These are phyloP conservation scores for Chamaenerion angustifolium DNA, from an alignment of 345 rosid species.

Conservation along the genomic window DNA sequence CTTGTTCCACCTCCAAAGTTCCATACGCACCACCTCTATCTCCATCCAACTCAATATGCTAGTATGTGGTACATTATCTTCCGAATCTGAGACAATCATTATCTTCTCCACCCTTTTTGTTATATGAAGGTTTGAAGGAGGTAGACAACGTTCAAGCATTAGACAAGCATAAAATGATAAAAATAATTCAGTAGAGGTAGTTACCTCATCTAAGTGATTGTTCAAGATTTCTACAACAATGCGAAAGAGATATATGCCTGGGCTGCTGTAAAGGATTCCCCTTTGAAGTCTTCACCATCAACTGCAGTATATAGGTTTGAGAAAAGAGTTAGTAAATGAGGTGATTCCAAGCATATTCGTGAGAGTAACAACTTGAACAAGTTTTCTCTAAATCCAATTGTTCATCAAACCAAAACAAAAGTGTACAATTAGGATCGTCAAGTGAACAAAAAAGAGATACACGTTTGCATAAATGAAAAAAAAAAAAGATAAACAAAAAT, in stretches of 20 bases:
- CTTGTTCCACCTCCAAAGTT: too few relatives aligned
- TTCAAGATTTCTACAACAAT: conserved; percentile 42
- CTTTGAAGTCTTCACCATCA: conserved; percentile 8
- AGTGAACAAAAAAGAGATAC: conserved; percentile 2
- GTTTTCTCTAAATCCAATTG: conserved; percentile 63
- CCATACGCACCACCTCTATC: too few relatives aligned
- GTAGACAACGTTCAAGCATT: too few relatives aligned
- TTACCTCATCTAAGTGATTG: conserved; percentile 31
- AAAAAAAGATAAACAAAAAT: conserved; percentile 15
- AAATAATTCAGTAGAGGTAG: conserved; percentile 21
- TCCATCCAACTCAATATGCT: too few relatives aligned
- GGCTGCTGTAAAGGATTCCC: conserved; percentile 27
- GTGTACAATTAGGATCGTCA: background rate
- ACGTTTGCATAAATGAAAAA: too few relatives aligned
- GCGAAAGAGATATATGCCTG: conserved; percentile 50
- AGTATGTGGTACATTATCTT: too few relatives aligned
- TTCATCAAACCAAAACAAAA: conserved; percentile 4
- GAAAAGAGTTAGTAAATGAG: conserved; percentile 35
- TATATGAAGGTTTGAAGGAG: too few relatives aligned
- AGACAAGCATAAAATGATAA: too few relatives aligned
- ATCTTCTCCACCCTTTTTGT: too few relatives aligned
- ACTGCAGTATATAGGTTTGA: conserved; percentile 12
- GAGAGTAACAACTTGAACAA: conserved; percentile 70
- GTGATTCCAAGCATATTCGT: conserved; percentile 45
- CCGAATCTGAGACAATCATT: too few relatives aligned